These are phyloP conservation scores for Hanseniaspora vineae DNA, from an alignment of 805 yeast genomes.

Conservation along the genomic window DNA sequence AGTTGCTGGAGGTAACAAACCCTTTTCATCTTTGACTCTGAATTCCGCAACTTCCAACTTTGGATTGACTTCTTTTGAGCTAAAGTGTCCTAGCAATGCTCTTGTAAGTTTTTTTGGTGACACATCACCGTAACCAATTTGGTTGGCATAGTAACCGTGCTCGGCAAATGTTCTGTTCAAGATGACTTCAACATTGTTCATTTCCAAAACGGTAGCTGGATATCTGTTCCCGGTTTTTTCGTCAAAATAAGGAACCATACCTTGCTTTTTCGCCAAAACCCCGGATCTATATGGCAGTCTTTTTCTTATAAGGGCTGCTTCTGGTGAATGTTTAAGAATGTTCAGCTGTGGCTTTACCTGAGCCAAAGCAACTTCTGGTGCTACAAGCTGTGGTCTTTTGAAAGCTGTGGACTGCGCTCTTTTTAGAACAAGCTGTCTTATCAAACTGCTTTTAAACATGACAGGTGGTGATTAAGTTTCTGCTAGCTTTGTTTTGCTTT, in stretches of 20 bases:
- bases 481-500: background rate
- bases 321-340: background rate
- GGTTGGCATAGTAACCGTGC: conserved; percentile 77
- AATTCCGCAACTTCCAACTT: conserved; percentile 67
- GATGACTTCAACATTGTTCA: conserved; percentile 79
- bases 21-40: conserved; percentile 53
- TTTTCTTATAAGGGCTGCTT: conserved; percentile 32
- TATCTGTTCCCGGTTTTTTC: conserved; percentile 48
- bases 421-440: background rate
- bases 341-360: background rate
- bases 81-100: conserved; percentile 61
- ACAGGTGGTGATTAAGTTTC: too few species aligned
- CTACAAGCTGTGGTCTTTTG: background rate
- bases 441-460: background rate
- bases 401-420: background rate
- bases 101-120: conserved; percentile 48
- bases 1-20: conserved; percentile 65
- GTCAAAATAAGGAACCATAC: conserved; percentile 80
- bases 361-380: background rate
- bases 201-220: conserved; percentile 81
- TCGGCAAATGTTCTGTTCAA: conserved; percentile 53
- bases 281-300: conserved; percentile 73
- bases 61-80: conserved; percentile 73
- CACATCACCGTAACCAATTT: conserved; percentile 72
- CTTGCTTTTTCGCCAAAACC: conserved; percentile 67